Percentiles rank a stretch among this genome's conserved stretches.
Conservation (phyloP, 495 filamentous ascomycete genomes). For the Aspergillus campestris region DNA sequence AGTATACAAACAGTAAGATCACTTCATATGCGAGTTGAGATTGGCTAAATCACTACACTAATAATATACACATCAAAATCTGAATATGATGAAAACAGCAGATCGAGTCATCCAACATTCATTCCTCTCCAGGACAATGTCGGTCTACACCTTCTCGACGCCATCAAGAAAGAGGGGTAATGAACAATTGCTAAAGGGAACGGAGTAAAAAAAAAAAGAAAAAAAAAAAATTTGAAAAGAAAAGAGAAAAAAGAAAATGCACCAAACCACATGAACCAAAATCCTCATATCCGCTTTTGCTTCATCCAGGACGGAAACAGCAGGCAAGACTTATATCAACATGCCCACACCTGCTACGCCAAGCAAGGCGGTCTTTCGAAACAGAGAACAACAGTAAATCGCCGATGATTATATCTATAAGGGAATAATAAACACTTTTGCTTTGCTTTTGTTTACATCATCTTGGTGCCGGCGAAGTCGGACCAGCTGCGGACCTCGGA, state of each 20-base stretch:
- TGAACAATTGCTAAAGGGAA: slow-evolving; percentile 4
- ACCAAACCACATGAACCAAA: slow-evolving; percentile 9
- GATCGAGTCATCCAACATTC: slow-evolving; percentile 7
- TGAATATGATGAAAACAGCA: too few species aligned
- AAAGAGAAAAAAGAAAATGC: slow-evolving; percentile 9
- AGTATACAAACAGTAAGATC: background rate
- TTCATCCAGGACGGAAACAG: slow-evolving; percentile 4
- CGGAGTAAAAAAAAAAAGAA: slow-evolving; percentile 9
- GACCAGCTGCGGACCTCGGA: slow-evolving; percentile 89
- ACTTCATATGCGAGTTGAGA: slow-evolving; percentile 8
- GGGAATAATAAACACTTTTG: slow-evolving; percentile 14
- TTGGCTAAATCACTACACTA: slow-evolving; percentile 7
- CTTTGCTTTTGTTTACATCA: slow-evolving; percentile 51
- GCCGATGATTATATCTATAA: slow-evolving; percentile 15
- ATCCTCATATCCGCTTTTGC: slow-evolving; percentile 11
- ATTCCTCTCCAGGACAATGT: slow-evolving; percentile 25
- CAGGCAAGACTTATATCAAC: slow-evolving; percentile 27
- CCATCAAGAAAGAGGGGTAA: slow-evolving; percentile 5
- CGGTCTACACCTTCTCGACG: slow-evolving; percentile 2
- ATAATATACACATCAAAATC: background rate
- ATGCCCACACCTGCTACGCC: slow-evolving; percentile 23
- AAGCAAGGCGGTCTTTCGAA: slow-evolving; percentile 15
- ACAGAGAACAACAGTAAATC: slow-evolving; percentile 9
- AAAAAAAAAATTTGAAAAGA: slow-evolving; percentile 7
- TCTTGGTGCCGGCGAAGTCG: slow-evolving; percentile 86